Evolutionary conservation across 2,329 filamentous ascomycete genomes (phyloP).

Genomic region (Microdochium nivale): DNA sequence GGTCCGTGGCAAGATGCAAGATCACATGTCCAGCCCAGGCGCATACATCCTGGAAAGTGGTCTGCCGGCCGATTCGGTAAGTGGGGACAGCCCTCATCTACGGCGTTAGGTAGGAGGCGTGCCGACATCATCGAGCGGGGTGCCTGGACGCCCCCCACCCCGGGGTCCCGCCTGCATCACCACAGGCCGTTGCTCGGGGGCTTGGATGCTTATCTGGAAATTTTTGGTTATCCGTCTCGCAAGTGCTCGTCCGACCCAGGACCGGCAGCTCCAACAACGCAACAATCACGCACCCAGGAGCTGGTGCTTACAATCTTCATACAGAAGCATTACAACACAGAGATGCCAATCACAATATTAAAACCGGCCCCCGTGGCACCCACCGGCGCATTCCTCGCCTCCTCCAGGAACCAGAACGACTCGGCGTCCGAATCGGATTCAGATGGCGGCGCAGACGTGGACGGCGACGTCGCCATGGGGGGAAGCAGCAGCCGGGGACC

Average conservation of each 20-base stretch:
- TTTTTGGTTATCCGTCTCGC: not conserved
- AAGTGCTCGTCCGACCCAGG: not conserved
- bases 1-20: no score
- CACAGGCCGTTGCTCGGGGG: not conserved
- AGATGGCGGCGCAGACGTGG: conserved; percentile 35
- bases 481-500: conserved; percentile 12
- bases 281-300: not conserved
- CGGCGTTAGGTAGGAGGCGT: not conserved
- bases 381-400: conserved; percentile 5
- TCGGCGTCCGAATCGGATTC: conserved; percentile 26
- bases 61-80: not conserved
- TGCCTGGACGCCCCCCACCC: not conserved
- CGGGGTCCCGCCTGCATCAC: not conserved
- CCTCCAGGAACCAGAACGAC: not conserved
- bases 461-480: conserved; percentile 35
- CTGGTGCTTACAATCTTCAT: not conserved
- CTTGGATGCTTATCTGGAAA: not conserved
- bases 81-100: not conserved
- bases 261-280: not conserved
- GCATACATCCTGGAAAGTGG: not conserved
- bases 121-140: not conserved
- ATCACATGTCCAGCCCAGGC: not conserved
- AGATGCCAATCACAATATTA: conserved; percentile 25
- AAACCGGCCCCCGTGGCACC: conserved; percentile 14
- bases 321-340: not conserved